Conservation (phyloP, 176 grass and related monocot species). For the Chloris gayana region DNA sequence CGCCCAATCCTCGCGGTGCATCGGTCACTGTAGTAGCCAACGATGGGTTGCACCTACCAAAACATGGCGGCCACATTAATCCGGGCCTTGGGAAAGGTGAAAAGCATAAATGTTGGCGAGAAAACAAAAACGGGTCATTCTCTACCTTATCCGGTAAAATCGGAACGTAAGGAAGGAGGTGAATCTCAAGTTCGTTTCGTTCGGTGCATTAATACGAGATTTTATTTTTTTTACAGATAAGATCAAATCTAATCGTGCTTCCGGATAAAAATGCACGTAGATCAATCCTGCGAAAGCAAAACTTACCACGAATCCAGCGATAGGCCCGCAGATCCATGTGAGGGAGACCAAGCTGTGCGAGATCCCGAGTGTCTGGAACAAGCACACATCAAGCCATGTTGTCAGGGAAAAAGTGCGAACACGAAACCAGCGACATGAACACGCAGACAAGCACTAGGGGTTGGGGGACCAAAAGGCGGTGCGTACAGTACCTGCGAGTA, state of each 20-base stretch:
- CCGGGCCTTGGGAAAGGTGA: not conserved
- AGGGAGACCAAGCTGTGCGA: conserved; percentile 67
- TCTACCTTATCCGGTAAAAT: not conserved
- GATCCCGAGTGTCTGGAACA: conserved; percentile 58
- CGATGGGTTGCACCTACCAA: conserved; percentile 57
- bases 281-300: not conserved
- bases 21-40: conserved; percentile 73
- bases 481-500: conserved; percentile 45
- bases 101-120: not conserved
- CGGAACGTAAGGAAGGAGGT: not conserved
- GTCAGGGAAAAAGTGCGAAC: not conserved
- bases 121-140: not conserved
- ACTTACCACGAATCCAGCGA: conserved; percentile 63
- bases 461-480: too few species aligned
- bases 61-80: not conserved
- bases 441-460: not conserved
- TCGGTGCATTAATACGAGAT: not conserved
- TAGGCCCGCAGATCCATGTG: conserved; percentile 84
- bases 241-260: not conserved
- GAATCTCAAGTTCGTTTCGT: not conserved
- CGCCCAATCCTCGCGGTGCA: conserved; percentile 61
- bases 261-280: not conserved
- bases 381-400: not conserved
- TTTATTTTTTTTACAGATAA: not conserved
- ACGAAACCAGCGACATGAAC: not conserved